These are phyloP conservation scores for Hortiboletus campestris DNA, from an alignment of 768 basidiomycete genomes.

Conservation along the genomic window DNA sequence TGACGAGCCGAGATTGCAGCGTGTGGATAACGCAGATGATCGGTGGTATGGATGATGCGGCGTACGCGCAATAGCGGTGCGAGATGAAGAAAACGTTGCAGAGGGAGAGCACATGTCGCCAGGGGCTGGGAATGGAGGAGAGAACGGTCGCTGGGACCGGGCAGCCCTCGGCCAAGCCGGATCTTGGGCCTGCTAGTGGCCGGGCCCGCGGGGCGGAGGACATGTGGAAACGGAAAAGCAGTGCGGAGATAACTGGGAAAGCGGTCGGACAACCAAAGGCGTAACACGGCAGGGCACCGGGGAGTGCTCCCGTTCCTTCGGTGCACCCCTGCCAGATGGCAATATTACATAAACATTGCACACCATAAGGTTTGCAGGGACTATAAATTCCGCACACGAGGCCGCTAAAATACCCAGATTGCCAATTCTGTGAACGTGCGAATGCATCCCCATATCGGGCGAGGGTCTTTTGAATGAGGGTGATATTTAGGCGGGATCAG, in stretches of 20 bases:
- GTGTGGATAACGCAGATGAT: constrained; percentile 22
- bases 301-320: constrained; percentile 15
- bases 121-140: constrained; percentile 13
- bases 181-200: constrained; percentile 21
- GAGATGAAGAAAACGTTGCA: constrained; percentile 37
- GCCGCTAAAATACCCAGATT: constrained; percentile 25
- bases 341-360: constrained; percentile 31
- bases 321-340: constrained; percentile 14
- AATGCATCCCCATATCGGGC: constrained; percentile 9
- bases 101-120: constrained; percentile 20
- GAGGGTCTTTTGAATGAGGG: neutral
- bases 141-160: constrained; percentile 2
- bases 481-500: constrained; percentile 36
- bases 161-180: constrained; percentile 26
- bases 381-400: constrained; percentile 36
- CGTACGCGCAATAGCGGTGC: constrained; percentile 25
- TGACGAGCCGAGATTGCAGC: constrained; percentile 27
- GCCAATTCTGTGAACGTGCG: constrained; percentile 9
- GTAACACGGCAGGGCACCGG: constrained; percentile 28
- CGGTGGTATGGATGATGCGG: constrained; percentile 20
- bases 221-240: constrained; percentile 8
- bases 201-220: constrained; percentile 29
- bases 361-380: constrained; percentile 26
- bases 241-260: constrained; percentile 17
- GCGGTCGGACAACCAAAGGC: constrained; percentile 19